These are phyloP conservation scores for Oehlia diaphana DNA, from an alignment of 192 early-diverging fungal genomes.

Conservation along the genomic window DNA sequence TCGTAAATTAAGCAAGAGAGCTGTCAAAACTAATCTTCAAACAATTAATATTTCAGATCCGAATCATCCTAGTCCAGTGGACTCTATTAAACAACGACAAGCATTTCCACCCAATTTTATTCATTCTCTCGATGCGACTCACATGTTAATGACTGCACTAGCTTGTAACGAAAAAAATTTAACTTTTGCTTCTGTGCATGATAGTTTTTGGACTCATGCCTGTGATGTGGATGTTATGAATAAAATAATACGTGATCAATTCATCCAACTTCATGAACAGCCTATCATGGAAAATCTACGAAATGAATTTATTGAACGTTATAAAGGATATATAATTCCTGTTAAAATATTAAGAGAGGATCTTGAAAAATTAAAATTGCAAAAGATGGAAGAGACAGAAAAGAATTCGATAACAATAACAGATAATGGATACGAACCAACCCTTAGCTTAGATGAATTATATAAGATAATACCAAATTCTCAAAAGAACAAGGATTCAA, in stretches of 20 bases:
- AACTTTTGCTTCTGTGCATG: slow-evolving; percentile 94
- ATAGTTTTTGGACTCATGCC: slow-evolving; percentile 98
- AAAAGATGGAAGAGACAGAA: slow-evolving; percentile 23
- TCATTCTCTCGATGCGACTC: slow-evolving; percentile 95
- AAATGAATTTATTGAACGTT: slow-evolving; percentile 81
- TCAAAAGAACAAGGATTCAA: slow-evolving; percentile 10
- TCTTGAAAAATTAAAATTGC: slow-evolving; percentile 34
- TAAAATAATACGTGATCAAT: slow-evolving; percentile 82
- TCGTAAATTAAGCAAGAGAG: slow-evolving; percentile 64
- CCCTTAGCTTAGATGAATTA: slow-evolving; percentile 40
- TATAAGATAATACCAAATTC: slow-evolving; percentile 33
- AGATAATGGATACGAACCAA: slow-evolving; percentile 28
- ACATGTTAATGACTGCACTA: slow-evolving; percentile 94
- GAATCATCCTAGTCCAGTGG: slow-evolving; percentile 72
- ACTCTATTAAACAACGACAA: slow-evolving; percentile 87
- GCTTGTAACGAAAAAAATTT: slow-evolving; percentile 76
- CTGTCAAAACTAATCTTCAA: slow-evolving; percentile 79
- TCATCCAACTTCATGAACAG: slow-evolving; percentile 80
- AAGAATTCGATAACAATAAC: slow-evolving; percentile 21
- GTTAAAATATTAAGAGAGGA: slow-evolving; percentile 39
- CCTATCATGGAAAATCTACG: slow-evolving; percentile 84
- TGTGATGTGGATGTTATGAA: slow-evolving; percentile 87
- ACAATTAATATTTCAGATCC: slow-evolving; percentile 73
- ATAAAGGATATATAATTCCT: slow-evolving; percentile 69
- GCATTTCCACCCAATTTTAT: slow-evolving; percentile 99